phyloP scores from a whole-genome alignment of 345 rosid species.

The Syzygium aromaticum region DNA sequence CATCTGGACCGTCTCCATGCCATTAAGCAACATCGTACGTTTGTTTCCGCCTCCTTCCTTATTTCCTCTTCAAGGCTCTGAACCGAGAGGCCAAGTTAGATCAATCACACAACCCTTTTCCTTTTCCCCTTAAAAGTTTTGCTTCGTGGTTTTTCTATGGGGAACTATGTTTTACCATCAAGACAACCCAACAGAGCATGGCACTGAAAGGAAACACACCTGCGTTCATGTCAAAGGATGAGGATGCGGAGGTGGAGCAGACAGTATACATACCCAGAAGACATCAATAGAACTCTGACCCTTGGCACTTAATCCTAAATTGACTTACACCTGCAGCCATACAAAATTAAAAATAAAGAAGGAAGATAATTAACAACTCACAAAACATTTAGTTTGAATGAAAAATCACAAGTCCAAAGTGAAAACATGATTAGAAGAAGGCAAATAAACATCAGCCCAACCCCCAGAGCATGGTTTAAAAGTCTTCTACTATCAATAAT shows the following conservation, averaged over 20 bases:
- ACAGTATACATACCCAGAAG: neutral
- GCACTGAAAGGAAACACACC: neutral
- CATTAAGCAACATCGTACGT: neutral
- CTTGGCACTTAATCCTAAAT: neutral
- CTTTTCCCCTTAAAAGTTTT: neutral
- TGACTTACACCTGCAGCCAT: slow-evolving; percentile 20
- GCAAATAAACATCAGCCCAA: neutral
- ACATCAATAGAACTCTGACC: neutral
- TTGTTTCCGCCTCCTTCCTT: neutral
- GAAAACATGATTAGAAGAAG: neutral
- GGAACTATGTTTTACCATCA: neutral
- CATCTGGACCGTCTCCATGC: neutral
- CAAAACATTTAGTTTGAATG: neutral
- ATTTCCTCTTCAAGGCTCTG: neutral
- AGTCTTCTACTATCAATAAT: neutral
- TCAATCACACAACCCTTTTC: neutral
- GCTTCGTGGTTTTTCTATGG: neutral
- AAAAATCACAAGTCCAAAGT: neutral
- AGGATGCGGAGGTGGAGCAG: neutral
- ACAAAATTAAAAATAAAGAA: neutral
- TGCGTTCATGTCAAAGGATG: neutral
- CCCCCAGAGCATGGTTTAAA: neutral
- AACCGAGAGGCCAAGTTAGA: neutral
- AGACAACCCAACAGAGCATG: neutral
- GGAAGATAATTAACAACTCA: neutral